These are phyloP conservation scores for Paraphoma sp. DNA, from an alignment of 2,329 filamentous ascomycete species.

Conservation along the genomic window DNA sequence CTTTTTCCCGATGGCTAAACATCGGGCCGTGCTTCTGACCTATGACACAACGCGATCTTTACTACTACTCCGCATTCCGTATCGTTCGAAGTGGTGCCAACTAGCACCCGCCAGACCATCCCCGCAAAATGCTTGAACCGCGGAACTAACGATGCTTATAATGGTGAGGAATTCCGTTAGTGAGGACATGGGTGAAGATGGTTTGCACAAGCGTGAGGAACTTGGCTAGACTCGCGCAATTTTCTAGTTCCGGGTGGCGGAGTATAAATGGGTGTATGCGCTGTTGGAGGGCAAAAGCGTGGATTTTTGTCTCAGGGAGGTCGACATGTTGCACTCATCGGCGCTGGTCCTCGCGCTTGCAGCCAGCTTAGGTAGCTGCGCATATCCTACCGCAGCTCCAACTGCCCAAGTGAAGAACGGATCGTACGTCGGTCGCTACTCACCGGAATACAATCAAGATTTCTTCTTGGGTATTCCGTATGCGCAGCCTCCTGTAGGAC, in stretches of 20 bases:
- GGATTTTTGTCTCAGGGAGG: background rate
- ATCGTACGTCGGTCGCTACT: slow-evolving; percentile 49
- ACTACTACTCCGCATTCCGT: background rate
- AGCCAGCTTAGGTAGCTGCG: slow-evolving; percentile 16
- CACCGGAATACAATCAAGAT: slow-evolving; percentile 52
- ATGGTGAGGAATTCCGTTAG: background rate
- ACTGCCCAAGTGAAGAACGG: slow-evolving; percentile 52
- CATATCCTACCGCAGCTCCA: slow-evolving; percentile 24
- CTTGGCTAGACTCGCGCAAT: background rate
- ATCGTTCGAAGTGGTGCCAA: background rate
- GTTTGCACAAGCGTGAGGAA: background rate
- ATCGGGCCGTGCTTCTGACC: background rate
- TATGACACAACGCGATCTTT: background rate
- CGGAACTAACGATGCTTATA: background rate
- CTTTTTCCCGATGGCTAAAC: background rate
- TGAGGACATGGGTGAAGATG: background rate
- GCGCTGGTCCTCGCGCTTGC: slow-evolving; percentile 18
- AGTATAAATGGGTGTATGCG: background rate
- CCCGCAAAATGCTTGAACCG: background rate
- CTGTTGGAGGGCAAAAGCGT: background rate
- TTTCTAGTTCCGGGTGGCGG: background rate
- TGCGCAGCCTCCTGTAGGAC: slow-evolving; percentile 41
- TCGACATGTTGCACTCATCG: slow-evolving; percentile 22
- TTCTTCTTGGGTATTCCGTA: slow-evolving; percentile 60
- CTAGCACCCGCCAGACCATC: background rate